Evolutionary conservation across 1,139 yeast genomes (phyloP).

Genomic region (Taphrina pruni): DNA sequence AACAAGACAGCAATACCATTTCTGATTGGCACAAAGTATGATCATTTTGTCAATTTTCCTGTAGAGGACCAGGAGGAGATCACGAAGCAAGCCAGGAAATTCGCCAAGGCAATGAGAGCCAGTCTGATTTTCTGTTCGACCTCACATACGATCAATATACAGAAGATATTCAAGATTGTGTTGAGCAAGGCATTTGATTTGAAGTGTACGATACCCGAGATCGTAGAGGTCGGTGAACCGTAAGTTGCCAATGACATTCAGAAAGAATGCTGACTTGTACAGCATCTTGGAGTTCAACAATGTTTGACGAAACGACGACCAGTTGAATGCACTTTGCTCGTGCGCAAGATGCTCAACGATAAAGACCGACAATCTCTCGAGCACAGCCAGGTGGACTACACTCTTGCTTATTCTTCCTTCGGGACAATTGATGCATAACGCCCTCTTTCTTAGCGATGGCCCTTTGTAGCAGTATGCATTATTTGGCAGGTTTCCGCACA

Average conservation of each 20-base stretch:
- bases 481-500: background rate
- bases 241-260: background rate
- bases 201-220: slow-evolving; percentile 79
- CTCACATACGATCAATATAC: slow-evolving; percentile 89
- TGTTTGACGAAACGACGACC: slow-evolving; percentile 14
- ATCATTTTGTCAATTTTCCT: slow-evolving; percentile 72
- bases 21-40: slow-evolving; percentile 92
- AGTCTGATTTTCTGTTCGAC: slow-evolving; percentile 91
- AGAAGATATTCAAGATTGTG: slow-evolving; percentile 89
- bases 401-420: too few species aligned
- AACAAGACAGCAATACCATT: slow-evolving; percentile 91
- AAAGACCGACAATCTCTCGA: too few species aligned
- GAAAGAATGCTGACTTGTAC: background rate
- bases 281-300: slow-evolving; percentile 65
- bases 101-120: slow-evolving; percentile 90
- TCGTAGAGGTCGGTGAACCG: slow-evolving; percentile 57
- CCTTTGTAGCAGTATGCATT: slow-evolving; percentile 9
- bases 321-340: background rate
- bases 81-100: slow-evolving; percentile 81
- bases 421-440: too few species aligned
- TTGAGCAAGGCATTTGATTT: slow-evolving; percentile 91
- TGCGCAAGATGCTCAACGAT: background rate
- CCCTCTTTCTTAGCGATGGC: slow-evolving; percentile 6
- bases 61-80: slow-evolving; percentile 83
- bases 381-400: too few species aligned